Evolutionary conservation across 1,284 basidiomycete species (phyloP), one percentile per base, ranked within the genome.

Genomic region (Cutaneotrichosporon sp.): DNA sequence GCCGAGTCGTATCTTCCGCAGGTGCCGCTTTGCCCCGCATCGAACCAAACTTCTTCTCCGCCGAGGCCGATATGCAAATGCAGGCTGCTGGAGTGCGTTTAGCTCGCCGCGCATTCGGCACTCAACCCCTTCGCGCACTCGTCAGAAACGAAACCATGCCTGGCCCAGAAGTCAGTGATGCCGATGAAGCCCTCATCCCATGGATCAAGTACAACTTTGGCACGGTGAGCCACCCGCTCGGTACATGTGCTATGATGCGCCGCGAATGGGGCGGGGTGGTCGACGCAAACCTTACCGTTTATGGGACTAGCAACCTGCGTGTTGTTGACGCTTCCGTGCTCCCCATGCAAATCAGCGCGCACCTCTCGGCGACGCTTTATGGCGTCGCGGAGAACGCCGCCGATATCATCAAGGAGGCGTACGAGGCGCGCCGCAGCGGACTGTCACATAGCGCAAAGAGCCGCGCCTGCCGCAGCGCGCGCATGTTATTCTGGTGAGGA

Each of bases 341-440:
- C 51, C 82, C 82, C 4, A 69, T 82, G 10, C 77, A 82, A 46
- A 63, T 82, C n/a, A 77, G 77, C 10, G 77, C 80, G 1, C 81
- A 82, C 65, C 66, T 78, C 60, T 79, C 79, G 75, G 75, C 73
- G 6, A 69, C 86, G 7, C 84, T 85, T 2, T 91, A 89, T 72
- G 89, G 87, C 30, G 79, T 90, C 47, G 88, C 88, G 2, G 88
- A 90, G 78, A 85, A 85, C 73, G 88, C 85, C 0, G 84, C 87
- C 4, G 83, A 84, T 38, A 81, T 90, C 62, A 86, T 90, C 74
- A 84, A 85, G 42, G 16, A 31, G 7, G 55, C 34, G 14, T 56
- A 8, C n/a, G 21, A 2, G 18, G 30, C 30, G 42, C 42, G 42
- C 42, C 18, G 42, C 49, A 11, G 13, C 22, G 49, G 26, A 16